Evolutionary conservation across 2,329 filamentous ascomycete genomes (phyloP), one percentile per base, ranked within the genome.

Genomic region (Ophidiomyces ophidiicola): DNA sequence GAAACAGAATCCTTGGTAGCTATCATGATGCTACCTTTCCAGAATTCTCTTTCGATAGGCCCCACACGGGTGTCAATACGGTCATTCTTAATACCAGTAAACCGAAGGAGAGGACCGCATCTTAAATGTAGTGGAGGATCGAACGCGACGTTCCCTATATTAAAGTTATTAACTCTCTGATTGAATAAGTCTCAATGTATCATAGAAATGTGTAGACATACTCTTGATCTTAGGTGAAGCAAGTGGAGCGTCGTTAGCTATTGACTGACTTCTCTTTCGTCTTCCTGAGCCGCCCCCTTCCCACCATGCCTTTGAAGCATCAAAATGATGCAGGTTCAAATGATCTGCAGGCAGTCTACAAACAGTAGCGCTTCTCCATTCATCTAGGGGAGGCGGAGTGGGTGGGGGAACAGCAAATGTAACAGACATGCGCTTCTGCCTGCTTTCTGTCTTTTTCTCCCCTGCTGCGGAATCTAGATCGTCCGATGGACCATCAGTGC

Each of bases 21-120:
- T 51, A 98, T 94, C 84, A 98, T 86, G 42, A 96, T 72, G 44
- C 78, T 92, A 4, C 90, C 90, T 57, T 87, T 76, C 90, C 90
- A 98, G 14, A 88, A 77, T 51, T 94, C 84, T 36, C 76, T 73
- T 30, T 84, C 78, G 20, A 57, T 49, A 7, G 53, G 48, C 0
- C 58, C 58, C 35, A 55, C 51, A 11, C 55, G 49, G n/a, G 53
- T 49, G 42, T 58, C 47, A 37, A 56, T 51, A 31, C 48, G 49
- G 46, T 61, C 50, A 53, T 51, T 68, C 65, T 60, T 93, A 75
- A 94, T 76, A 14, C 92, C 90, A 40, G 81, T 88, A 57, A 93
- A 98, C 44, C 90, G 78, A 46, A 98, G 65, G 15, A 98, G 66
- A 4, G 90, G 90, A 0, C 90, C 90, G 53, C 88, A 94, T 59